Evolutionary conservation across 306 rosid genomes (phyloP).

Genomic region (Castanospermum australe): DNA sequence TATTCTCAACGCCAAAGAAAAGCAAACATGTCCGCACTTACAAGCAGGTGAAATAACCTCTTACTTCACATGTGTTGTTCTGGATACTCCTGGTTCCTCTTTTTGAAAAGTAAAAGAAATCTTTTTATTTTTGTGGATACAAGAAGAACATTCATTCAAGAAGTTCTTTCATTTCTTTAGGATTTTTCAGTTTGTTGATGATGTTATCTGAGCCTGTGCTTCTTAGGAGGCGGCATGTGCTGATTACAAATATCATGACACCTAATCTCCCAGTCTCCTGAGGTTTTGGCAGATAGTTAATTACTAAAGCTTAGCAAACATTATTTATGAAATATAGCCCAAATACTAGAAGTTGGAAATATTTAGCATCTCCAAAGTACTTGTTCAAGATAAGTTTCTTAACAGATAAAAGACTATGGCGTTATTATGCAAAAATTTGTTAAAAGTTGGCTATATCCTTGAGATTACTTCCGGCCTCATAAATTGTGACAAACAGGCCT

Average conservation of each 20-base stretch:
- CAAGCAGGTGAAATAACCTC: constrained; percentile 68
- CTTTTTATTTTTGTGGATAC: neutral
- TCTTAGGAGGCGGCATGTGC: constrained; percentile 10
- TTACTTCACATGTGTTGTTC: neutral
- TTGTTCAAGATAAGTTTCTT: neutral
- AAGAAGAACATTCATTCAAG: neutral
- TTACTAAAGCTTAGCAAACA: neutral
- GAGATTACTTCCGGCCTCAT: constrained; percentile 16
- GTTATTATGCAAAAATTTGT: neutral
- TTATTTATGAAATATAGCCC: neutral
- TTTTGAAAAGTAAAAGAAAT: neutral
- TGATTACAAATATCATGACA: neutral
- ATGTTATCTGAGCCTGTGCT: constrained; percentile 9
- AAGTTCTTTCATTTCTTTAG: neutral
- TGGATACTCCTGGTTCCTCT: neutral
- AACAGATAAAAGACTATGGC: neutral
- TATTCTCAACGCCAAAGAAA: constrained; percentile 71
- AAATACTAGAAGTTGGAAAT: neutral
- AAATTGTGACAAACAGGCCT: neutral
- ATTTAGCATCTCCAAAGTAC: neutral
- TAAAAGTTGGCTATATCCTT: neutral
- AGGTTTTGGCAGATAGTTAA: neutral
- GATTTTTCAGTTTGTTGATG: neutral
- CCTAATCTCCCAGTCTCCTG: neutral
- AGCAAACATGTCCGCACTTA: constrained; percentile 55